A percentile compares a stretch with the other conserved stretches of the same genome.
phyloP scores from a whole-genome alignment of 2,329 filamentous ascomycete species.

The Arthrobotrys sphaeroides region DNA sequence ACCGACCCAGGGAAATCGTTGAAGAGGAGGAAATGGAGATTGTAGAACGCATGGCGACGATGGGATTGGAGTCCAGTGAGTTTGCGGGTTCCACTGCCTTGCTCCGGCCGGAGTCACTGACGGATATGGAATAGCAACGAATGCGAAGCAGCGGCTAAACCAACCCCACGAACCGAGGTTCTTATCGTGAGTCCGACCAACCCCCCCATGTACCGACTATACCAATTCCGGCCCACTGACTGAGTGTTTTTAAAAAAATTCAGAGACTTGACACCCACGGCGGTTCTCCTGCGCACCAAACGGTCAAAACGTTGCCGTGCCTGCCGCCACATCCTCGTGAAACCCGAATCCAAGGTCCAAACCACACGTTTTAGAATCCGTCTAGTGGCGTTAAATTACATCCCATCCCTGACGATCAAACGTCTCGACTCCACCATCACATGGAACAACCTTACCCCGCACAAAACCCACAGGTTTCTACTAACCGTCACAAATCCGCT shows the following conservation, averaged over 20 bases:
- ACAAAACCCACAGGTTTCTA: slow-evolving; percentile 78
- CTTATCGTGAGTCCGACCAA: slow-evolving; percentile 52
- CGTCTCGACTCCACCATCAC: slow-evolving; percentile 65
- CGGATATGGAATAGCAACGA: slow-evolving; percentile 42
- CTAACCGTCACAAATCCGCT: slow-evolving; percentile 93
- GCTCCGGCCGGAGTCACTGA: not conserved
- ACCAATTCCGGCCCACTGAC: not conserved
- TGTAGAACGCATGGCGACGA: slow-evolving; percentile 55
- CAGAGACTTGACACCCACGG: slow-evolving; percentile 77
- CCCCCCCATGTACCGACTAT: not conserved
- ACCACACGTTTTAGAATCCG: slow-evolving; percentile 93
- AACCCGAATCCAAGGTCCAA: slow-evolving; percentile 88
- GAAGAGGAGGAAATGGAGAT: slow-evolving; percentile 55
- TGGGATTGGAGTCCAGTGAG: slow-evolving; percentile 56
- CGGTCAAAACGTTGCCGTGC: slow-evolving; percentile 90
- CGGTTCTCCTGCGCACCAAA: slow-evolving; percentile 86
- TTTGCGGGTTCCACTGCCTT: not conserved
- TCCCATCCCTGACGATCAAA: slow-evolving; percentile 80
- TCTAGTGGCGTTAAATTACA: slow-evolving; percentile 82
- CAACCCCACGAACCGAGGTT: slow-evolving; percentile 56
- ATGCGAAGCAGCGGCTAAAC: slow-evolving; percentile 52
- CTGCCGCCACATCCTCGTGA: slow-evolving; percentile 93
- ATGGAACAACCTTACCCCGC: slow-evolving; percentile 66
- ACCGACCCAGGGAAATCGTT: slow-evolving; percentile 54
- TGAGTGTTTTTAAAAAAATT: not conserved